phyloP scores from a whole-genome alignment of 2,329 filamentous ascomycete species.

The Verticillium klebahnii region DNA sequence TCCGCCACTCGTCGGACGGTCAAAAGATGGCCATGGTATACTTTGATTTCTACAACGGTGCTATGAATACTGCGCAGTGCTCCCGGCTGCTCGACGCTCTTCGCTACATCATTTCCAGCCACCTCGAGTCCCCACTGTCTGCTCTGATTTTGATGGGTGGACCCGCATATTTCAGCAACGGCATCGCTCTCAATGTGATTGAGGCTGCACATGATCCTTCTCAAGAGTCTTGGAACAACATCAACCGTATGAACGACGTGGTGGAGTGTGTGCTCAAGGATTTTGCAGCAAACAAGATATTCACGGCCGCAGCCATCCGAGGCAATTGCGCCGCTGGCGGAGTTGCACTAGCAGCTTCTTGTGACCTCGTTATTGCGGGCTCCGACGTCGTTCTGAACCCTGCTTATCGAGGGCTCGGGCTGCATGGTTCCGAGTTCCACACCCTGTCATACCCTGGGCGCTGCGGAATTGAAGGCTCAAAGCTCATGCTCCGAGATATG shows the following conservation, averaged over 20 bases:
- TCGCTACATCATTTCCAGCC: constrained; percentile 24
- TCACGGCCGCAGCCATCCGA: constrained; percentile 31
- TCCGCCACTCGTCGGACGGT: constrained; percentile 16
- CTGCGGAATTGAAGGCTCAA: too few relatives aligned
- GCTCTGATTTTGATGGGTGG: constrained; percentile 34
- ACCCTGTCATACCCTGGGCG: too few relatives aligned
- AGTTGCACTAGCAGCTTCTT: constrained; percentile 33
- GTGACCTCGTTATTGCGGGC: constrained; percentile 29
- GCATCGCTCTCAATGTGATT: constrained; percentile 37
- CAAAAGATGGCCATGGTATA: constrained; percentile 5
- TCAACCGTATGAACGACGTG: constrained; percentile 37
- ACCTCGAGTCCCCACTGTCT: constrained; percentile 20
- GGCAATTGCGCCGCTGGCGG: constrained; percentile 37
- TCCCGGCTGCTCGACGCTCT: constrained; percentile 28
- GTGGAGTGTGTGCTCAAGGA: constrained; percentile 30
- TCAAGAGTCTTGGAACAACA: constrained; percentile 35
- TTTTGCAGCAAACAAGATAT: constrained; percentile 26
- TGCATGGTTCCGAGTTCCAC: constrained; percentile 34
- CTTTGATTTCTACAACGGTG: constrained; percentile 38
- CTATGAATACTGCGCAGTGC: constrained; percentile 35
- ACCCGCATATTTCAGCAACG: constrained; percentile 34
- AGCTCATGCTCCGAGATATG: too few relatives aligned
- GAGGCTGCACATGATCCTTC: constrained; percentile 30
- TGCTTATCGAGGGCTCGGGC: constrained; percentile 30
- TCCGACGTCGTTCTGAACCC: constrained; percentile 34